These are phyloP conservation scores for Magnaporthiopsis incrustans DNA, from an alignment of 2,329 filamentous ascomycete genomes.

Conservation along the genomic window DNA sequence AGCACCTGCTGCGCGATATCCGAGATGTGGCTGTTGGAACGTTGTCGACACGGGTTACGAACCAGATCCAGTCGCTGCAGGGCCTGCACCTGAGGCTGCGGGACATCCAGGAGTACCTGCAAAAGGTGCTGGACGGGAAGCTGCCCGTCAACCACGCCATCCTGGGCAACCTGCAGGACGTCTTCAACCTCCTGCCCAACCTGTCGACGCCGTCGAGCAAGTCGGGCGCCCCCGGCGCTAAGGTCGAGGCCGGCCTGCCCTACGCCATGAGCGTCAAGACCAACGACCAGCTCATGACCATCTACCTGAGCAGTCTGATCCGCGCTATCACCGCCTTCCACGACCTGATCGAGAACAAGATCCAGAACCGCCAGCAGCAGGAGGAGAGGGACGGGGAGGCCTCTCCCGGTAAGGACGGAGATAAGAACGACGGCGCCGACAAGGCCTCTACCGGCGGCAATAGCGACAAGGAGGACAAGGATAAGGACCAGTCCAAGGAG, in stretches of 20 bases:
- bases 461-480: slow-evolving; percentile 40
- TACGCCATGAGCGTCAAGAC: slow-evolving; percentile 98
- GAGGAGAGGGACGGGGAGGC: slow-evolving; percentile 87
- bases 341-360: slow-evolving; percentile 99
- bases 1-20: slow-evolving; percentile 95
- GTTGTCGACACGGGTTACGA: slow-evolving; percentile 91
- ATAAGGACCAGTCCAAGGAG: slow-evolving; percentile 49
- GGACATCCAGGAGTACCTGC: slow-evolving; percentile 90
- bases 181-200: slow-evolving; percentile 97
- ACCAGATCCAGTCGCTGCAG: slow-evolving; percentile 94
- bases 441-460: slow-evolving; percentile 27
- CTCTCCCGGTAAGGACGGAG: slow-evolving; percentile 62
- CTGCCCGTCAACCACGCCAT: slow-evolving; percentile 96
- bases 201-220: slow-evolving; percentile 65
- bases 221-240: slow-evolving; percentile 46
- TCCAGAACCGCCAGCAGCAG: slow-evolving; percentile 94
- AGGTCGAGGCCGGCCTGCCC: slow-evolving; percentile 76
- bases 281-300: slow-evolving; percentile 97
- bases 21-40: slow-evolving; percentile 96
- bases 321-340: slow-evolving; percentile 98
- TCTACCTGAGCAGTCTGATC: slow-evolving; percentile 95
- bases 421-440: slow-evolving; percentile 42
- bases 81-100: slow-evolving; percentile 88
- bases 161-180: slow-evolving; percentile 94
- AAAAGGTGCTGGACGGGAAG: slow-evolving; percentile 89